Percentiles rank a stretch among this genome's conserved stretches.
Conservation (phyloP, 495 filamentous ascomycete species). For the Neurospora sp. region DNA sequence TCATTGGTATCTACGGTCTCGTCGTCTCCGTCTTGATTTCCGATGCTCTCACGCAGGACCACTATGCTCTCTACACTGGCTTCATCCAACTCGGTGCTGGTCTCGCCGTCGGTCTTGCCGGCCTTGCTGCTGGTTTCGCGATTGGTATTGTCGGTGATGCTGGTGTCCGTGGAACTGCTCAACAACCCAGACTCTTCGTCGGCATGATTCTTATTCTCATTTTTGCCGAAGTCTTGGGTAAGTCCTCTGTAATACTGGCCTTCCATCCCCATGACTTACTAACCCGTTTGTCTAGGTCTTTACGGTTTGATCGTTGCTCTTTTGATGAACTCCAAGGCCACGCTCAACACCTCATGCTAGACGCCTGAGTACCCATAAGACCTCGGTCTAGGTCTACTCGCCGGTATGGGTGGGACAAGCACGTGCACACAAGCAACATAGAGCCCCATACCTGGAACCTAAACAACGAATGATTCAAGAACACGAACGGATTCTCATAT, state of each 20-base stretch:
- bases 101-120: conserved; percentile 90
- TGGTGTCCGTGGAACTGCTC: conserved; percentile 95
- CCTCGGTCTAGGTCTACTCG: background rate
- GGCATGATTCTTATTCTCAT: conserved; percentile 99
- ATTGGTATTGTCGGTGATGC: conserved; percentile 99
- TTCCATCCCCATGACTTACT: conserved; percentile 4
- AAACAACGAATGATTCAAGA: background rate
- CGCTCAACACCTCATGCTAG: conserved; percentile 39
- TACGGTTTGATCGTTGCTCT: conserved; percentile 98
- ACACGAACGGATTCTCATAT: background rate
- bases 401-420: background rate
- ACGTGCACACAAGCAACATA: background rate
- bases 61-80: conserved; percentile 73
- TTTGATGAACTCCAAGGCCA: conserved; percentile 90
- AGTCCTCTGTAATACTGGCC: conserved; percentile 17
- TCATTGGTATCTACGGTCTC: conserved; percentile 99
- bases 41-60: conserved; percentile 71
- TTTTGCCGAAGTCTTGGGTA: conserved; percentile 99
- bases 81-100: conserved; percentile 98
- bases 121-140: conserved; percentile 96
- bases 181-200: conserved; percentile 95
- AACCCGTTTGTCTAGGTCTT: conserved; percentile 50
- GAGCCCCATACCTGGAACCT: background rate
- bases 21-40: conserved; percentile 98
- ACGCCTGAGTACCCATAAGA: background rate